A percentile compares a stretch with the other conserved stretches of the same genome.
These are phyloP conservation scores for Pueraria montana DNA, from an alignment of 306 rosid genomes.

Conservation along the genomic window DNA sequence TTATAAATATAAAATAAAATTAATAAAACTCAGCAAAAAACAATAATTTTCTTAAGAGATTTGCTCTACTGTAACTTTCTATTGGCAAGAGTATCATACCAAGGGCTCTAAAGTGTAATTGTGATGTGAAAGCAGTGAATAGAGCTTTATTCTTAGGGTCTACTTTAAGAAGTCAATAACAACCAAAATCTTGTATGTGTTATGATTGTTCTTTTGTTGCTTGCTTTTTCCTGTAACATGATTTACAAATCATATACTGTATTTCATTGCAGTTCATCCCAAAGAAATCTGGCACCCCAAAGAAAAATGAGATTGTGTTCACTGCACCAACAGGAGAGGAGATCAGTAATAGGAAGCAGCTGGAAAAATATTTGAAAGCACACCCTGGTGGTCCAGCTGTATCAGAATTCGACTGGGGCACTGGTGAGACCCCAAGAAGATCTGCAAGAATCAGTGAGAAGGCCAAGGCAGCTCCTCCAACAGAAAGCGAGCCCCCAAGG, in stretches of 20 bases:
- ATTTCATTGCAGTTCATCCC: constrained; percentile 73
- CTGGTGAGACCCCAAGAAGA: constrained; percentile 96
- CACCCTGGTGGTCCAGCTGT: constrained; percentile 82
- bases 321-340: constrained; percentile 95
- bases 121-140: constrained; percentile 18
- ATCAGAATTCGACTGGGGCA: constrained; percentile 93
- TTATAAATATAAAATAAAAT: too few species aligned
- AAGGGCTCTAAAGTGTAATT: neutral
- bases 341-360: constrained; percentile 71
- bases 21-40: neutral
- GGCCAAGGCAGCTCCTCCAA: constrained; percentile 66
- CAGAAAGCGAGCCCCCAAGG: constrained; percentile 70
- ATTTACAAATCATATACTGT: constrained; percentile 36
- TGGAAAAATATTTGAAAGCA: constrained; percentile 91
- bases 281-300: constrained; percentile 82
- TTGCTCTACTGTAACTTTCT: neutral
- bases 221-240: constrained; percentile 33
- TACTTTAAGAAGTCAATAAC: constrained; percentile 19
- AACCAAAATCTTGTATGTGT: constrained; percentile 16
- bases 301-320: constrained; percentile 84
- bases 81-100: constrained; percentile 1
- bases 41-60: neutral
- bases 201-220: constrained; percentile 22
- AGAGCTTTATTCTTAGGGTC: constrained; percentile 19
- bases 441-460: constrained; percentile 91